Evolutionary conservation across 352 stramenopile species (phyloP), one percentile per base, ranked within the genome.

Genomic region (Pythium myriotylum): DNA sequence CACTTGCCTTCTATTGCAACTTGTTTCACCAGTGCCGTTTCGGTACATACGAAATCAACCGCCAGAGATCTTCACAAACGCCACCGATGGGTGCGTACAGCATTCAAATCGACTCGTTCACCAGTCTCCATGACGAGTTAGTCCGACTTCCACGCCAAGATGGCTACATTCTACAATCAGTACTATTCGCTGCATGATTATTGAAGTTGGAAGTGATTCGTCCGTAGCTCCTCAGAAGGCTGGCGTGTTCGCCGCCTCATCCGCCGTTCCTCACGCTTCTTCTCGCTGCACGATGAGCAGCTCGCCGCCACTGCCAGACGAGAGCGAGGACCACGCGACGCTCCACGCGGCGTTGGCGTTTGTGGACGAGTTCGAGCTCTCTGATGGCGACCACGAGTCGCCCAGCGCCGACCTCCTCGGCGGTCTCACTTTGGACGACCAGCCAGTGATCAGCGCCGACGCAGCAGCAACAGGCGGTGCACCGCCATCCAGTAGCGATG

Each of bases 261-360:
- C 13, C 37, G 13, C 13, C 37, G n/a, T 17, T 43, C 37, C 17
- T 43, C 37, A 14, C 37, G 37, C 37, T 19, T 43, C 17, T 43
- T 43, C 37, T 16, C 37, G 33, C 8, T 40, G 8, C 8, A 14
- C 33, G 3, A 43, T 43, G 37, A 20, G 13, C 13, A 6, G 13
- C 17, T 20, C 37, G 37, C n/a, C 37, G 13, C 37, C 13, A 14
- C 37, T 43, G 37, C 37, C 37, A 14, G 46, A 51, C 20, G 27
- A 26, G 10, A 32, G 23, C 16, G 43, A 50, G n/a, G 46, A 56
- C 47, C 35, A 64, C 46, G 35, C 39, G 56, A 64, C 56, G 56
- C 56, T 64, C 47, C 46, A 64, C 26, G 56, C 47, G 2, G 46
- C 56, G 56, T 39, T 64, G 23, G 56, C 46, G 22, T 64, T 64